Percentiles rank a stretch among this genome's conserved stretches.
These are phyloP conservation scores for Fagus sylvatica DNA, from an alignment of 306 rosid genomes.

Conservation along the genomic window DNA sequence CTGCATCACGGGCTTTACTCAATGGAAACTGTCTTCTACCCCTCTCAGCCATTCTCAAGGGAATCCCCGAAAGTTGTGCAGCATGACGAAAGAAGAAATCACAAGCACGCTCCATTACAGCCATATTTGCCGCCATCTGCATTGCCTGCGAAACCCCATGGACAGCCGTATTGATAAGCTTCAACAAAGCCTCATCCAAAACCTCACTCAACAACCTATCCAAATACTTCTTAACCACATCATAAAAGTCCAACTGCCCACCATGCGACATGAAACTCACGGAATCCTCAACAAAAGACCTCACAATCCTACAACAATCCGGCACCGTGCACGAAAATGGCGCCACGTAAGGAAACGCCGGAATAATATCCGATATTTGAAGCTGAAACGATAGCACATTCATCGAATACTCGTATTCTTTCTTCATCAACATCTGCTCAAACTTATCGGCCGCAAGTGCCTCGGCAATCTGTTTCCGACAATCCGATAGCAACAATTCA, in stretches of 20 bases:
- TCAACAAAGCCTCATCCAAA: slow-evolving; percentile 74
- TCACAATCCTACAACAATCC: slow-evolving; percentile 92
- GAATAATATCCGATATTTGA: slow-evolving; percentile 77
- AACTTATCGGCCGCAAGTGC: slow-evolving; percentile 87
- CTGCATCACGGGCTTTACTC: slow-evolving; percentile 84
- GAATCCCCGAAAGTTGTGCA: slow-evolving; percentile 94
- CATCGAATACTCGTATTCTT: slow-evolving; percentile 96
- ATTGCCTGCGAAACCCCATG: slow-evolving; percentile 89
- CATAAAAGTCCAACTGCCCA: slow-evolving; percentile 94
- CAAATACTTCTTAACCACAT: slow-evolving; percentile 87
- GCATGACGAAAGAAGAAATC: slow-evolving; percentile 98
- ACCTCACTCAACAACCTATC: slow-evolving; percentile 81
- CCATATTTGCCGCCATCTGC: slow-evolving; percentile 98
- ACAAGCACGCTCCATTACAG: slow-evolving; percentile 91
- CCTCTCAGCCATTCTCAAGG: slow-evolving; percentile 92
- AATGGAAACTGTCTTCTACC: slow-evolving; percentile 89
- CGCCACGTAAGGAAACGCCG: slow-evolving; percentile 91
- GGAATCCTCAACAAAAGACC: slow-evolving; percentile 96
- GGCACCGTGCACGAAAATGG: slow-evolving; percentile 95
- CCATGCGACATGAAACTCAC: slow-evolving; percentile 98
- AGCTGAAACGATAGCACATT: slow-evolving; percentile 96
- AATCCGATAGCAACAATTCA: slow-evolving; percentile 85
- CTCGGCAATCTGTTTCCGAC: slow-evolving; percentile 87
- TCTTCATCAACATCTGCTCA: slow-evolving; percentile 98
- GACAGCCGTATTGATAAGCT: slow-evolving; percentile 72